Percentiles rank a stretch among this genome's conserved stretches.
Conservation (phyloP, 2,329 filamentous ascomycete genomes). For the Paecilomyces dactylethromorphus region DNA sequence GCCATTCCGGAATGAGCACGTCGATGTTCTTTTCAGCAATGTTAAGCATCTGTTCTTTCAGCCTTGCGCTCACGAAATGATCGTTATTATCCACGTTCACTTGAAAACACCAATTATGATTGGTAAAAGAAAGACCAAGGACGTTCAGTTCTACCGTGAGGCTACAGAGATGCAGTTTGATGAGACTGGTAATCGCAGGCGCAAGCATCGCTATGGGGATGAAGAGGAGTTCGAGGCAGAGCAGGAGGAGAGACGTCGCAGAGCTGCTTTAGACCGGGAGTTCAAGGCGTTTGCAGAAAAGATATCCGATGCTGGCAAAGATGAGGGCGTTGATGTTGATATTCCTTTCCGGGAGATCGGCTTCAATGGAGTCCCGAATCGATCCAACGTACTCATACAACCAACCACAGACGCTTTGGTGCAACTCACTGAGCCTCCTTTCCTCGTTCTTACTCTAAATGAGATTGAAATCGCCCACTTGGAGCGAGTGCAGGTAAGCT, state of each 20-base stretch:
- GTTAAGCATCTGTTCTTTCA: slow-evolving; percentile 99
- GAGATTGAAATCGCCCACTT: slow-evolving; percentile 96
- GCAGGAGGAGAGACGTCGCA: slow-evolving; percentile 86
- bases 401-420: slow-evolving; percentile 96
- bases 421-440: slow-evolving; percentile 92
- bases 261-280: slow-evolving; percentile 86
- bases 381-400: slow-evolving; percentile 91
- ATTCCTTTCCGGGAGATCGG: slow-evolving; percentile 95
- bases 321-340: slow-evolving; percentile 85
- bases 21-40: slow-evolving; percentile 96
- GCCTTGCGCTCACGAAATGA: slow-evolving; percentile 89
- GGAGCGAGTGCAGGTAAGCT: slow-evolving; percentile 68
- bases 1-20: slow-evolving; percentile 70
- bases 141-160: slow-evolving; percentile 96
- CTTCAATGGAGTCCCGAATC: slow-evolving; percentile 93
- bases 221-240: slow-evolving; percentile 99
- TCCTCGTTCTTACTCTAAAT: slow-evolving; percentile 89
- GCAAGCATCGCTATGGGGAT: slow-evolving; percentile 94
- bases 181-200: slow-evolving; percentile 95
- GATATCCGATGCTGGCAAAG: slow-evolving; percentile 90
- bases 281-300: slow-evolving; percentile 97
- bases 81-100: slow-evolving; percentile 97
- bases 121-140: slow-evolving; percentile 98
- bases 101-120: slow-evolving; percentile 97
- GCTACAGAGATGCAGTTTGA: slow-evolving; percentile 98